phyloP scores from a whole-genome alignment of 2,329 filamentous ascomycete species.

The Mollisia scopiformis region DNA sequence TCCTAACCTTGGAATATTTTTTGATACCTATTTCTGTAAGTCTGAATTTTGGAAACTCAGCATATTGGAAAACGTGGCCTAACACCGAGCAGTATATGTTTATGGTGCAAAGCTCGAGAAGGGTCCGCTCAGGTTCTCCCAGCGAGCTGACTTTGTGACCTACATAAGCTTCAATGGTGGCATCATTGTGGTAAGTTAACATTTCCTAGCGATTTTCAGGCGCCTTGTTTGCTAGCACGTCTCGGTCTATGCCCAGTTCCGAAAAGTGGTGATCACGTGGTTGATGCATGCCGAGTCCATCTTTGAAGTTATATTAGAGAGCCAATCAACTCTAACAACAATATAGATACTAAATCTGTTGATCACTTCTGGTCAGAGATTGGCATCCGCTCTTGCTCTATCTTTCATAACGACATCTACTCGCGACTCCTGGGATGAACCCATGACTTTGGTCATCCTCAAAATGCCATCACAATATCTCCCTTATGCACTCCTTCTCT shows the following conservation, averaged over 20 bases:
- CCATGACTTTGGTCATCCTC: slow-evolving; percentile 77
- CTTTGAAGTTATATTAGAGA: neutral
- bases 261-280: neutral
- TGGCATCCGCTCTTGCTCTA: slow-evolving; percentile 67
- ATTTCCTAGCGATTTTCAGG: neutral
- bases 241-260: neutral
- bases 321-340: slow-evolving; percentile 32
- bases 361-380: slow-evolving; percentile 47
- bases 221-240: neutral
- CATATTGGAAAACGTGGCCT: slow-evolving; percentile 26
- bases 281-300: neutral
- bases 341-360: slow-evolving; percentile 51
- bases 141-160: slow-evolving; percentile 64
- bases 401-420: slow-evolving; percentile 80
- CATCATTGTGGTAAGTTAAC: slow-evolving; percentile 62
- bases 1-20: slow-evolving; percentile 47
- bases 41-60: slow-evolving; percentile 10
- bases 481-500: slow-evolving; percentile 75
- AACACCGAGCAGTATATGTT: slow-evolving; percentile 55
- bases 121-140: slow-evolving; percentile 58
- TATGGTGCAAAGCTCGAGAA: slow-evolving; percentile 64
- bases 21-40: slow-evolving; percentile 68
- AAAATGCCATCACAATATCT: slow-evolving; percentile 79
- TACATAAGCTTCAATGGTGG: slow-evolving; percentile 63
- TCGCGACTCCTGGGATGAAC: slow-evolving; percentile 77